A percentile compares a stretch with the other conserved stretches of the same genome.
phyloP scores from a whole-genome alignment of 176 grass and related monocot species.

The Raddia guianensis region DNA sequence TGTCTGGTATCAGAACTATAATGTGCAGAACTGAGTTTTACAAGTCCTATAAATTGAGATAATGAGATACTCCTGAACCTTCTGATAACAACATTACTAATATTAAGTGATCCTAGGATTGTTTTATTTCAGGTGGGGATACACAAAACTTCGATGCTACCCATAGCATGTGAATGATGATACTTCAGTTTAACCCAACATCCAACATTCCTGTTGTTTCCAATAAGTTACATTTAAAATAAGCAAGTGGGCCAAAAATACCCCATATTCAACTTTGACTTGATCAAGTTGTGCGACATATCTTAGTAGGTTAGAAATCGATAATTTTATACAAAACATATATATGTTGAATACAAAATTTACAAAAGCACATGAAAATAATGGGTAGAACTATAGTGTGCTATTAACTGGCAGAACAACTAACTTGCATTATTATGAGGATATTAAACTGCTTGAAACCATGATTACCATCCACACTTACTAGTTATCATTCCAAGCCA shows the following conservation, averaged over 20 bases:
- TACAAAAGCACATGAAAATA: background rate
- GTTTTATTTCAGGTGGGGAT: background rate
- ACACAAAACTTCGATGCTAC: conserved; percentile 27
- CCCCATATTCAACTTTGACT: background rate
- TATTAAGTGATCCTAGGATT: conserved; percentile 3
- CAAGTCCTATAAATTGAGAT: background rate
- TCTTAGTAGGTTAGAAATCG: conserved; percentile 15
- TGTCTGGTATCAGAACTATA: conserved; percentile 10
- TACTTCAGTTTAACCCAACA: conserved; percentile 9
- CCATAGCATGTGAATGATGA: background rate
- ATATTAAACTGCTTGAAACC: background rate
- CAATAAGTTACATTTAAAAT: background rate
- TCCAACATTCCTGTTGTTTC: background rate
- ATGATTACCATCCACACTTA: conserved; percentile 50
- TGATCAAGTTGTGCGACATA: conserved; percentile 1
- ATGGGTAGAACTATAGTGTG: background rate
- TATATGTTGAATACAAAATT: conserved; percentile 1
- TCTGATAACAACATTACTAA: conserved; percentile 13
- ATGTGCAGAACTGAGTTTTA: background rate
- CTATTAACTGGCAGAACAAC: conserved; percentile 17
- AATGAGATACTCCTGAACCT: conserved; percentile 2
- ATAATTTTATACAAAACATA: conserved; percentile 2
- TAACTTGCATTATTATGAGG: background rate
- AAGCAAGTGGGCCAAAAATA: background rate
- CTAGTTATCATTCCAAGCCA: conserved; percentile 88